Base-by-base conservation (phyloP, 257 asterid species). In the Schizonepeta tenuifolia region DNA sequence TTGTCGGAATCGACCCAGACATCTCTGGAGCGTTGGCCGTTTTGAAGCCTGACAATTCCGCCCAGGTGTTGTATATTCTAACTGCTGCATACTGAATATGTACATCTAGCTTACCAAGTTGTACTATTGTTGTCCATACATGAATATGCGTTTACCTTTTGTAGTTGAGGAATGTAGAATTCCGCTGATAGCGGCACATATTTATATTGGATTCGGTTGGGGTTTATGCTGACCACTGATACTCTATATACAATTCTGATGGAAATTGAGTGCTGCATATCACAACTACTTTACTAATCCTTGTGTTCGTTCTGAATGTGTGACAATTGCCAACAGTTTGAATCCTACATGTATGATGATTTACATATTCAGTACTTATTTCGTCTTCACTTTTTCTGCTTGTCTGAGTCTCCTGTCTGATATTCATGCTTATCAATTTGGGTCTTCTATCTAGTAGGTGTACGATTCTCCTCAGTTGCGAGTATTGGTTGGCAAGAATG, bases 1-100 rank as follows among this genome's bases (percentile, higher is more conserved):
- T 86, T 47, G 38, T 86, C 53, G 94, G 96, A 24, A 78, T 89
- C 26, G 96, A 89, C 86, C 97, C 97, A 38, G 97, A 91, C 77
- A 77, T 79, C 36, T 84, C 88, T 40, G 97, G 97, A 65, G 97
- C 97, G 2, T 55, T 91, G 77, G 96, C 96, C 50, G 83, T 87
- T 65, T 68, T 91, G 56, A 86, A 87, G 75, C 89, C 96, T 11
- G 89, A 89, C 36, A 71, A 65, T 36, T 80, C 95, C 62, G 81
- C 83, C 36, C 91, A 87, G 86, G 94, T 87, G 33, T 28, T 35
- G 26, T 38, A 43, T 43, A 6, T 53, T 61, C 40, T 54, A 28
- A 22, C 22, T 72, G 60, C 26, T 50, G 44, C 20, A 43, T 35
- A 18, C 75, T 64, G 40, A 36, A 71, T 51, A 33, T 65, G 64